A percentile compares a stretch with the other conserved stretches of the same genome.
Evolutionary conservation across 768 basidiomycete species (phyloP).

Genomic region (Strobilomyces dryophilus): DNA sequence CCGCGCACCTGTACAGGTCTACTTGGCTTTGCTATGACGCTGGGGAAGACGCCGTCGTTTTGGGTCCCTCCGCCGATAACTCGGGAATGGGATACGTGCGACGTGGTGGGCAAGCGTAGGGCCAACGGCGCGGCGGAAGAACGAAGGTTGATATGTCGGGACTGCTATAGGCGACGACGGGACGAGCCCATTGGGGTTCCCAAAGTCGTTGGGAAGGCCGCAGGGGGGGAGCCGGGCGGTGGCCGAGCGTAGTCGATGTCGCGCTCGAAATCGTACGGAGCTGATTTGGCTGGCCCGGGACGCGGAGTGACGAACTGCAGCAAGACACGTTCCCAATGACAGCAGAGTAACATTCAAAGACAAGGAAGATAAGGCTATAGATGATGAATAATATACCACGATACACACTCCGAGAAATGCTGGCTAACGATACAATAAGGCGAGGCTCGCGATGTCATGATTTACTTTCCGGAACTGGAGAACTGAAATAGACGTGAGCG

Average conservation of each 20-base stretch:
- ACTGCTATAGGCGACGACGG: constrained; percentile 44
- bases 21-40: constrained; percentile 85
- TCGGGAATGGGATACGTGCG: constrained; percentile 27
- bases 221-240: constrained; percentile 73
- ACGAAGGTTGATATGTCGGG: constrained; percentile 39
- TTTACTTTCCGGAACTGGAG: constrained; percentile 70
- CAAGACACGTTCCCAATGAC: too few species aligned
- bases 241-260: constrained; percentile 49
- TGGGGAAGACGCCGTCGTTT: constrained; percentile 95
- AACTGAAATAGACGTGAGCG: constrained; percentile 42
- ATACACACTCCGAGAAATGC: constrained; percentile 21
- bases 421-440: constrained; percentile 25
- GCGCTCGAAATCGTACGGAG: constrained; percentile 67
- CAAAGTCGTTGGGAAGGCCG: constrained; percentile 62
- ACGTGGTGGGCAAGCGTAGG: constrained; percentile 44
- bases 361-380: constrained; percentile 10
- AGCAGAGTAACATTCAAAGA: background rate
- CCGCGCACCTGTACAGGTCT: constrained; percentile 42
- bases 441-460: background rate
- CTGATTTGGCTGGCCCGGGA: too few species aligned
- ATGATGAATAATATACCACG: constrained; percentile 17
- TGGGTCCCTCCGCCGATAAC: constrained; percentile 64
- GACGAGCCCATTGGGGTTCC: constrained; percentile 68
- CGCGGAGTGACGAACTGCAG: too few species aligned
- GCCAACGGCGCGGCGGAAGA: constrained; percentile 54